These are phyloP conservation scores for Capsella bursapastoris DNA, from an alignment of 345 rosid genomes.

Conservation along the genomic window DNA sequence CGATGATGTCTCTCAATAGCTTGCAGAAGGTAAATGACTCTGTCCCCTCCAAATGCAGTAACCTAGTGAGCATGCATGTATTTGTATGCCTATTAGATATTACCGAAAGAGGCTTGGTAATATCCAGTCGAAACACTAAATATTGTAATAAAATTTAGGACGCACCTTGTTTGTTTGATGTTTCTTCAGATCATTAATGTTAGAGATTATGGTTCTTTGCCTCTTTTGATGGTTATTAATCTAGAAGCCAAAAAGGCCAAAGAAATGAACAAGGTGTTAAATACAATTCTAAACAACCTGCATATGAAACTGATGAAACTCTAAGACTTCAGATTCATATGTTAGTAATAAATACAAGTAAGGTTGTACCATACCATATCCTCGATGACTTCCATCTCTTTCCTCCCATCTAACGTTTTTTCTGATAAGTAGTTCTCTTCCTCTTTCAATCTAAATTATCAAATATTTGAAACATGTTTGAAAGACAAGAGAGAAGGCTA, in stretches of 20 bases:
- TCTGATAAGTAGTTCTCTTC: slow-evolving; percentile 64
- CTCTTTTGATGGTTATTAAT: slow-evolving; percentile 57
- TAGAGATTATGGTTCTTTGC: slow-evolving; percentile 43
- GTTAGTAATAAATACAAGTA: slow-evolving; percentile 23
- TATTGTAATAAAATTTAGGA: slow-evolving; percentile 29
- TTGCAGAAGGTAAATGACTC: slow-evolving; percentile 73
- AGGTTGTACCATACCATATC: slow-evolving; percentile 78
- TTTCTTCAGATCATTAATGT: slow-evolving; percentile 56
- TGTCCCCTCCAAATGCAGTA: slow-evolving; percentile 95
- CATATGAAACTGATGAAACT: slow-evolving; percentile 23
- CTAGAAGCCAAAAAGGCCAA: slow-evolving; percentile 49
- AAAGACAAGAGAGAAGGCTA: slow-evolving; percentile 28
- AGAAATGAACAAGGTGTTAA: slow-evolving; percentile 17
- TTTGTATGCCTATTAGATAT: slow-evolving; percentile 19
- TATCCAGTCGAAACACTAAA: slow-evolving; percentile 23
- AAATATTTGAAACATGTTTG: slow-evolving; percentile 5
- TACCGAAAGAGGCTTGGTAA: slow-evolving; percentile 8
- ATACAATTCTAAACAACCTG: slow-evolving; percentile 18
- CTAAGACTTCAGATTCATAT: slow-evolving; percentile 5
- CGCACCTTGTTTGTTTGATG: slow-evolving; percentile 80
- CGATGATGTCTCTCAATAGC: slow-evolving; percentile 70
- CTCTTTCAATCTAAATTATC: slow-evolving; percentile 64
- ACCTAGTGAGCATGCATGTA: slow-evolving; percentile 56
- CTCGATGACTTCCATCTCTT: slow-evolving; percentile 55
- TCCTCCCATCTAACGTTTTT: slow-evolving; percentile 46